phyloP scores from a whole-genome alignment of 2,329 filamentous ascomycete species.

The Talaromyces sp. region DNA sequence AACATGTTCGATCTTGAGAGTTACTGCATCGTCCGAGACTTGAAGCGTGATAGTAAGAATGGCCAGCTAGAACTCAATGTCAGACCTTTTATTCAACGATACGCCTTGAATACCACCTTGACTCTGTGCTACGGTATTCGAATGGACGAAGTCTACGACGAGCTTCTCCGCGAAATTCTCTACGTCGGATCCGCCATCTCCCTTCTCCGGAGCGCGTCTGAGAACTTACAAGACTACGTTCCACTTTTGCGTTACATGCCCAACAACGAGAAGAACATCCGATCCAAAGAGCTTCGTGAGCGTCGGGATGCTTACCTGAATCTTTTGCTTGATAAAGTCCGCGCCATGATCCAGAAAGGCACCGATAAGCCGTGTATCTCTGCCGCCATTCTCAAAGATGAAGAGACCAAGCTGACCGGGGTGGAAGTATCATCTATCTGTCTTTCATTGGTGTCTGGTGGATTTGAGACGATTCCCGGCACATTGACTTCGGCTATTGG shows the following conservation, averaged over 20 bases:
- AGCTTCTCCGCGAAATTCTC: conserved; percentile 67
- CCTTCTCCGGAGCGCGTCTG: conserved; percentile 70
- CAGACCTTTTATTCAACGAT: conserved; percentile 65
- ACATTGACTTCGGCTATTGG: conserved; percentile 54
- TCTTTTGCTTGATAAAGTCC: conserved; percentile 52
- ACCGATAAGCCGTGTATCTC: conserved; percentile 63
- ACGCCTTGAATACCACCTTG: conserved; percentile 67
- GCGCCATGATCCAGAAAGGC: conserved; percentile 55
- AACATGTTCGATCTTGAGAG: conserved; percentile 73
- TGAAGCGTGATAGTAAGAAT: conserved; percentile 55
- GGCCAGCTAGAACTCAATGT: conserved; percentile 62
- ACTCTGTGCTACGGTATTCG: conserved; percentile 73
- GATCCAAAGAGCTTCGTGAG: conserved; percentile 59
- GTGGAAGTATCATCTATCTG: conserved; percentile 72
- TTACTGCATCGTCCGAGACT: conserved; percentile 63
- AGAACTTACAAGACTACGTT: conserved; percentile 78
- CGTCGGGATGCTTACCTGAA: conserved; percentile 63
- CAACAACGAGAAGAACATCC: conserved; percentile 53
- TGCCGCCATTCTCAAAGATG: conserved; percentile 63
- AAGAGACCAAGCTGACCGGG: conserved; percentile 61
- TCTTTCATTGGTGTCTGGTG: conserved; percentile 70
- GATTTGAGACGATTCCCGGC: conserved; percentile 71
- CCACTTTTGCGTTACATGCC: conserved; percentile 62
- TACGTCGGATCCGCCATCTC: conserved; percentile 70
- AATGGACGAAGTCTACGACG: conserved; percentile 64